Percentiles rank a stretch among this genome's conserved stretches.
Conservation (phyloP, 495 filamentous ascomycete genomes). For the Hyaloscypha variabilis region DNA sequence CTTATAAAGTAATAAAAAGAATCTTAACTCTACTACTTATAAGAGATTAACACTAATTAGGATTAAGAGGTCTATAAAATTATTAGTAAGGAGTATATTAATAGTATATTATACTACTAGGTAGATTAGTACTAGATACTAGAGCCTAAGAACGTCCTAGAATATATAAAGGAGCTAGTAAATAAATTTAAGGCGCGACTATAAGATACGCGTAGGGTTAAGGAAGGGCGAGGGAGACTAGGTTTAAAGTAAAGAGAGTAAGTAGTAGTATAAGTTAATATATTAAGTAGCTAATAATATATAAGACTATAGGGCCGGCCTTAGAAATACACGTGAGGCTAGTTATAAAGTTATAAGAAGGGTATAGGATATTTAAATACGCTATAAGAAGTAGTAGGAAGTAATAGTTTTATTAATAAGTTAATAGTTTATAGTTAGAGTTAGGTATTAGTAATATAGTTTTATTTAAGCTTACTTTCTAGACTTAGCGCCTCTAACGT, state of each 20-base stretch:
- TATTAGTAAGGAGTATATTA: constrained; percentile 23
- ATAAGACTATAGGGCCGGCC: constrained; percentile 14
- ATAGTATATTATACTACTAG: constrained; percentile 27
- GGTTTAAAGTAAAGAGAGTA: constrained; percentile 6
- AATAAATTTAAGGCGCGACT: constrained; percentile 27
- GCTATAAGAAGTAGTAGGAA: too few species aligned
- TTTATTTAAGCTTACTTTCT: too few species aligned
- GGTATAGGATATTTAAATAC: too few species aligned
- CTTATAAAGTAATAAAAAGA: too few species aligned
- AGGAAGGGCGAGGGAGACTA: constrained; percentile 4
- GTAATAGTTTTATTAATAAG: too few species aligned
- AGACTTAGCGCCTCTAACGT: too few species aligned
- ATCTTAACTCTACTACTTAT: constrained; percentile 17
- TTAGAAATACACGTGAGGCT: constrained; percentile 11
- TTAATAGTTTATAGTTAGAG: too few species aligned
- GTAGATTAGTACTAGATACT: constrained; percentile 22
- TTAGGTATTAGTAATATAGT: too few species aligned
- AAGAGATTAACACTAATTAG: constrained; percentile 6
- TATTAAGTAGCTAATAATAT: constrained; percentile 11
- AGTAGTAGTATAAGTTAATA: background rate
- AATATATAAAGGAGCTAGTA: constrained; percentile 26
- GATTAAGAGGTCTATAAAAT: constrained; percentile 25
- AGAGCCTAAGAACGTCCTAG: constrained; percentile 20
- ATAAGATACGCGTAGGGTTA: constrained; percentile 12
- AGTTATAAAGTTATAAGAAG: too few species aligned